Percentiles rank a stretch among this genome's conserved stretches.
These are phyloP conservation scores for Hura crepitans DNA, from an alignment of 441 rosid species.

Conservation along the genomic window DNA sequence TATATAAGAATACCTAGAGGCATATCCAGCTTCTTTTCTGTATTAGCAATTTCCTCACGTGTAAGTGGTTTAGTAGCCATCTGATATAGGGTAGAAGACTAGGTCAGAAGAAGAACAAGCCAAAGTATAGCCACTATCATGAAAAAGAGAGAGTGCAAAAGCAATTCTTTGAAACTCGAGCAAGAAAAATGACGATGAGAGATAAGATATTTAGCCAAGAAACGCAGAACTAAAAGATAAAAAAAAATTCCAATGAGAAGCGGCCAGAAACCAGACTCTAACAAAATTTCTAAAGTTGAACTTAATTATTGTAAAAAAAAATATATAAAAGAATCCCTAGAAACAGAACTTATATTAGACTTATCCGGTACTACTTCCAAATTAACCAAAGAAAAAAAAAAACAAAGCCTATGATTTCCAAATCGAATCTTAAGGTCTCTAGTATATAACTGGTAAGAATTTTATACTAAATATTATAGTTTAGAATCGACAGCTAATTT, in stretches of 20 bases:
- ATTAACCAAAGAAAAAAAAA: too few relatives aligned
- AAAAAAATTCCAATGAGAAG: too few relatives aligned
- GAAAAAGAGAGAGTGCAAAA: neutral
- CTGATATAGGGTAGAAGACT: conserved; percentile 20
- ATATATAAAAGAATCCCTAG: neutral
- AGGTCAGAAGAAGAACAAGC: neutral
- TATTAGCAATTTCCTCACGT: conserved; percentile 62
- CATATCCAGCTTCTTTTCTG: conserved; percentile 91
- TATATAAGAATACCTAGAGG: conserved; percentile 50
- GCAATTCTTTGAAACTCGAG: too few relatives aligned
- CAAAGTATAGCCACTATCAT: neutral
- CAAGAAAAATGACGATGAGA: conserved; percentile 8
- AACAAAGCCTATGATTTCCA: neutral
- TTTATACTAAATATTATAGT: too few relatives aligned
- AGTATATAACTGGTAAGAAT: neutral
- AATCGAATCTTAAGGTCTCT: neutral
- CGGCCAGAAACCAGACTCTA: neutral
- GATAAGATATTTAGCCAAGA: neutral
- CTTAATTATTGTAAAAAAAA: too few relatives aligned
- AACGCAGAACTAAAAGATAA: too few relatives aligned
- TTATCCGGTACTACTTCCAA: neutral
- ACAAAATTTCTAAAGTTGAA: neutral
- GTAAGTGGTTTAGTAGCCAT: conserved; percentile 72
- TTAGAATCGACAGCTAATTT: too few relatives aligned
- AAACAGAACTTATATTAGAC: neutral